A percentile compares a stretch with the other conserved stretches of the same genome.
Conservation (phyloP, 345 rosid genomes). For the Raphanus sativus region DNA sequence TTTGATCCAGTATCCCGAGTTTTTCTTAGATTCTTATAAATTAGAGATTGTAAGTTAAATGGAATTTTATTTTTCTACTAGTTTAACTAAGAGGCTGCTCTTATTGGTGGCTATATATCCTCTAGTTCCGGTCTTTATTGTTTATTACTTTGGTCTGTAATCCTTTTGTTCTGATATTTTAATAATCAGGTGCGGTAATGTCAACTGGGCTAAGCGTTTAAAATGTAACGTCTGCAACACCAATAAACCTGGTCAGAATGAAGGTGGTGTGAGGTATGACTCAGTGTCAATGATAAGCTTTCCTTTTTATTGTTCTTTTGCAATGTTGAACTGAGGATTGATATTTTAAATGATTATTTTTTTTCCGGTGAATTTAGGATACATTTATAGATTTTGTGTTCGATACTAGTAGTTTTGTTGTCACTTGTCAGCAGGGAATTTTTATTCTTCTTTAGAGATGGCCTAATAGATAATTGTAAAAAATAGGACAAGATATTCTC, state of each 20-base stretch:
- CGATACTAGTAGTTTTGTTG: background rate
- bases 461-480: background rate
- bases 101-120: background rate
- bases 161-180: background rate
- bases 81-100: background rate
- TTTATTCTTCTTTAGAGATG: background rate
- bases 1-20: background rate
- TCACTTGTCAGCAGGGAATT: background rate
- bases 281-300: background rate
- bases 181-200: conserved; percentile 87
- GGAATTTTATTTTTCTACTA: background rate
- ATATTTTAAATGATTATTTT: background rate
- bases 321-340: background rate
- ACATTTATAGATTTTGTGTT: background rate
- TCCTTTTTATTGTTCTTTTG: conserved; percentile 2
- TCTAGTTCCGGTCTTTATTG: background rate
- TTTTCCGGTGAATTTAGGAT: background rate
- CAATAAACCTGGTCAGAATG: conserved; percentile 90
- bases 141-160: background rate
- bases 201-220: conserved; percentile 95
- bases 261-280: conserved; percentile 93
- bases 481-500: background rate
- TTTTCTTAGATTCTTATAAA: background rate
- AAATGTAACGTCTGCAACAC: conserved; percentile 99
- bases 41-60: background rate